Base-by-base conservation (phyloP, 2,329 filamentous ascomycete species). In the Alternaria sp. region DNA sequence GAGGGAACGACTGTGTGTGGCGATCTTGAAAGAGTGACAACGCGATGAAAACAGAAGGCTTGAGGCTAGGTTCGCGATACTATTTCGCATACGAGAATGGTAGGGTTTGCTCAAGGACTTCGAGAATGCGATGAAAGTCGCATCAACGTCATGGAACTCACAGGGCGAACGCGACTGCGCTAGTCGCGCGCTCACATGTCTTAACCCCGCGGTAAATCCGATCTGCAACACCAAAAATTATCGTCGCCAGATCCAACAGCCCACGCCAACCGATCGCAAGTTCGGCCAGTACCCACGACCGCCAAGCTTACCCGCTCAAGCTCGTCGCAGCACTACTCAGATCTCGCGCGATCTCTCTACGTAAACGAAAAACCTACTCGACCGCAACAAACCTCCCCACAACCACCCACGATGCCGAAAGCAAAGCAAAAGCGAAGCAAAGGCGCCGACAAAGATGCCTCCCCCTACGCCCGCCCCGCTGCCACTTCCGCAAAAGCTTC, bases 401-500 rank as follows among this genome's bases (percentile, higher is more conserved):
- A 5, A 49, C 56, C 30, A 56, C 13, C 60, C 69, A 80, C 59
- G 5, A 85, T 85, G 83, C 81, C 83, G n/a, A 85, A 84, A 77
- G 75, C 74, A 70, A 73, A 79, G 71, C 74, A 78, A 70, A 77
- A 80, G 73, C 68, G 72, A 67, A 67, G 72, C 70, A 64, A 77
- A 59, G 67, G 59, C 59, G 69, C 61, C 55, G 71, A 67, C 60
- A 60, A 55, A 32, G 80, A 82, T 63, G 67, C 76, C 50, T 80
- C 82, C 10, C 83, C 83, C 0, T 85, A 85, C 61, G 73, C 81
- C 3, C 82, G 81, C 52, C 78, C 81, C 2, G 44, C 50, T 8
- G 77, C 81, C 4, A 40, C 60, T 4, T 78, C 81, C 4, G 67
- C 75, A 56, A 87, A 88, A 78, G 75, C 83, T 21, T 80, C 81